Evolutionary conservation across 2,329 filamentous ascomycete species (phyloP), one percentile per base, ranked within the genome.

Genomic region (Scedosporium dehoogii): DNA sequence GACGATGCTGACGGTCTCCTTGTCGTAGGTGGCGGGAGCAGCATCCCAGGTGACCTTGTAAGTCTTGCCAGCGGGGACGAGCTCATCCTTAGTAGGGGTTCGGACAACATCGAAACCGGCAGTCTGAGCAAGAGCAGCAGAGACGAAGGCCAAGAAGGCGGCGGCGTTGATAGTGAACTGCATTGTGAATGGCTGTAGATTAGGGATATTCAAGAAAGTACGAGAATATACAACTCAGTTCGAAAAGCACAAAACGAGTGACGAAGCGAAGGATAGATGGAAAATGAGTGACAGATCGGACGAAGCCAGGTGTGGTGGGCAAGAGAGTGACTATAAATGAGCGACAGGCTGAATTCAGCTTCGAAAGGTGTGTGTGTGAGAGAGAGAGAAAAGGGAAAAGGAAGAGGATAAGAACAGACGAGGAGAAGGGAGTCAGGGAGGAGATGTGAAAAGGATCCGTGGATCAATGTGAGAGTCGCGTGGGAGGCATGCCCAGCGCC

Each of bases 61-160:
- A 60, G 75, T 73, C 67, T 74, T 66, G 67, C 84, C 84, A 51
- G 81, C 79, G 38, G 71, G 61, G 66, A 86, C 66, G 56, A 71
- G 64, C 71, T 81, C 72, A 68, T 73, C 73, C 60, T 74, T 48
- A 38, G 68, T 66, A 64, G 85, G 85, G 64, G 73, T 73, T 68
- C 70, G 75, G 70, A 87, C 75, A 69, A 77, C 72, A 70, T 85
- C 78, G 74, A 86, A 87, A 69, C 78, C 79, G n/a, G 73, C 63
- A 58, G 79, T 81, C 73, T 84, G 81, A 63, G 83, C 83, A 64
- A 83, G 66, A 66, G 72, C 79, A 65, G 79, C 71, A 73, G 76
- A 75, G 68, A 76, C 78, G 65, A 81, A 76, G 70, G 81, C 82
- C 75, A 85, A 68, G 67, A 81, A 66, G 70, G 82, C 73, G 64